These are phyloP conservation scores for Candida railenensis DNA, from an alignment of 805 yeast species.

Conservation along the genomic window DNA sequence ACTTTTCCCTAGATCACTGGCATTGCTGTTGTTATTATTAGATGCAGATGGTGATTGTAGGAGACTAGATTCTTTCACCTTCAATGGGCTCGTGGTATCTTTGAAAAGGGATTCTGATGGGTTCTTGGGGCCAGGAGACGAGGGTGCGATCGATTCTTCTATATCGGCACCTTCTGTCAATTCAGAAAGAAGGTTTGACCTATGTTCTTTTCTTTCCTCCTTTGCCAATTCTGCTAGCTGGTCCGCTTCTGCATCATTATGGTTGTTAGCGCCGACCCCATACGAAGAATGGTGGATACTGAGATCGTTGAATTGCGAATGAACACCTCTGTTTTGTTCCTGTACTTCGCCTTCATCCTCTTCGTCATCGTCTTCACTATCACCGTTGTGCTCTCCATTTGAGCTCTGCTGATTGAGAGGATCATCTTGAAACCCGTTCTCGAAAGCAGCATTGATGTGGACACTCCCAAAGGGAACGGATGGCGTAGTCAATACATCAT, in stretches of 20 bases:
- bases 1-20: constrained; percentile 24
- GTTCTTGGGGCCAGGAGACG: constrained; percentile 38
- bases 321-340: neutral
- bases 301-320: neutral
- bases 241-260: constrained; percentile 13
- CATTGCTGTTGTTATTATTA: constrained; percentile 20
- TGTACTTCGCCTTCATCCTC: constrained; percentile 12
- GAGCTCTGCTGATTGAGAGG: constrained; percentile 16
- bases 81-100: constrained; percentile 31
- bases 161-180: constrained; percentile 37
- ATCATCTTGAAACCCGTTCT: constrained; percentile 7
- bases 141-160: constrained; percentile 10
- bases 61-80: constrained; percentile 8
- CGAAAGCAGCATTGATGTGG: neutral
- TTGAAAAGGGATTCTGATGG: constrained; percentile 30
- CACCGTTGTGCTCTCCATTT: constrained; percentile 2
- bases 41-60: constrained; percentile 6
- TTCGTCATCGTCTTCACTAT: constrained; percentile 7
- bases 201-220: constrained; percentile 31
- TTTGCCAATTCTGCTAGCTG: constrained; percentile 32
- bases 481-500: constrained; percentile 37
- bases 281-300: neutral
- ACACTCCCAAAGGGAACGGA: constrained; percentile 7
- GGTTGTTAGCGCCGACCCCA: neutral
- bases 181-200: constrained; percentile 37